phyloP scores from a whole-genome alignment of 371 early-diverging fungal species.

The Mortierella sp. region DNA sequence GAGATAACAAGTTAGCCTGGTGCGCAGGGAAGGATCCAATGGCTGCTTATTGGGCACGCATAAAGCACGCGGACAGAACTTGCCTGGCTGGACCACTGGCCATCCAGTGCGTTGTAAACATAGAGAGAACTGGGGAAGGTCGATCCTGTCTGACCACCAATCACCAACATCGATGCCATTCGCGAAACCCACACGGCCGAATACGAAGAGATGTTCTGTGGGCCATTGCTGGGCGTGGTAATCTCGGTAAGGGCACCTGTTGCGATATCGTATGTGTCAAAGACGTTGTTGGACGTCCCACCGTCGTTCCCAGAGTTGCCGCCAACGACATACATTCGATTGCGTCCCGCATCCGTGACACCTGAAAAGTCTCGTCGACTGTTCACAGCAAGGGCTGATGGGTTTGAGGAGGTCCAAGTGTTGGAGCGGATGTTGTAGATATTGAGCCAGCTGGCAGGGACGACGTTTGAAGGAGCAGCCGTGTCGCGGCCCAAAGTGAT shows the following conservation, averaged over 20 bases:
- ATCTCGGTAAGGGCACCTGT: constrained; percentile 14
- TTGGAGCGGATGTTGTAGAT: constrained; percentile 17
- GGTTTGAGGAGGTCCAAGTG: constrained; percentile 16
- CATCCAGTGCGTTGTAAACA: constrained; percentile 12
- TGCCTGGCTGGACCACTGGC: constrained; percentile 43
- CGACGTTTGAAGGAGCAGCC: constrained; percentile 9
- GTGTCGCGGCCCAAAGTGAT: constrained; percentile 40
- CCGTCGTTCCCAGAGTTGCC: constrained; percentile 22
- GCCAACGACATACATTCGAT: constrained; percentile 33
- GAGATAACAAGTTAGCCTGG: not conserved
- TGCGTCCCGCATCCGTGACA: constrained; percentile 15
- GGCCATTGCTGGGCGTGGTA: constrained; percentile 8
- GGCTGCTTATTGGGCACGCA: too few relatives aligned
- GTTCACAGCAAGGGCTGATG: constrained; percentile 9
- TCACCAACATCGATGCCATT: constrained; percentile 19
- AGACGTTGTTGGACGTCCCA: constrained; percentile 4
- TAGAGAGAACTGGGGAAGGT: constrained; percentile 1
- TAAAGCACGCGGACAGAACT: too few relatives aligned
- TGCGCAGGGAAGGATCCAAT: too few relatives aligned
- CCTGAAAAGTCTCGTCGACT: constrained; percentile 39
- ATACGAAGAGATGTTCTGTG: constrained; percentile 25
- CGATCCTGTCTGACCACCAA: constrained; percentile 13
- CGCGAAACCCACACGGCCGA: constrained; percentile 29
- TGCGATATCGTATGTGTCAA: constrained; percentile 17
- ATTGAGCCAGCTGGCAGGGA: constrained; percentile 16